Evolutionary conservation across 768 basidiomycete genomes (phyloP).

Genomic region (Galerina sulciceps): DNA sequence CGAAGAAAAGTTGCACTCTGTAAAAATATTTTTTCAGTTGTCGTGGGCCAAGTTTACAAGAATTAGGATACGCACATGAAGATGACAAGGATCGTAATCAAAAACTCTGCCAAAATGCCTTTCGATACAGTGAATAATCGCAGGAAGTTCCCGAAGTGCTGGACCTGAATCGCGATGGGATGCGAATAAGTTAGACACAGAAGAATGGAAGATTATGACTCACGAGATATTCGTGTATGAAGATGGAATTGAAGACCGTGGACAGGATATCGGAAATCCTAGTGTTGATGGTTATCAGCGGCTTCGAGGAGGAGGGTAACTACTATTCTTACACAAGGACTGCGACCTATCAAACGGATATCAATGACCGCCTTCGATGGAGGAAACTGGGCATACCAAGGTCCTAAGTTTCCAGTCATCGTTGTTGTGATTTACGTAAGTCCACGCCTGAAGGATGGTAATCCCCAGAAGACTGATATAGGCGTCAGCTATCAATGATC

Average conservation of each 20-base stretch:
- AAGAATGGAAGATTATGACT: neutral
- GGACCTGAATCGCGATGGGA: neutral
- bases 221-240: neutral
- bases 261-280: neutral
- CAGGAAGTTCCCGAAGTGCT: neutral
- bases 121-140: neutral
- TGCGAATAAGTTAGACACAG: neutral
- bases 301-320: neutral
- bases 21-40: neutral
- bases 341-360: neutral
- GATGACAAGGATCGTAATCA: neutral
- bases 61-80: neutral
- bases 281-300: too few relatives aligned
- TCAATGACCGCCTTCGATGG: too few relatives aligned
- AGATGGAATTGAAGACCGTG: neutral
- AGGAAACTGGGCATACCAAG: neutral
- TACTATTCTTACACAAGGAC: neutral
- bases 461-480: neutral
- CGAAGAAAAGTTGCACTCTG: constrained; percentile 6
- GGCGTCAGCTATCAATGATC: neutral
- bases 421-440: neutral
- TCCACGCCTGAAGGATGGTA: constrained; percentile 5
- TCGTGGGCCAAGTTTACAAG: neutral
- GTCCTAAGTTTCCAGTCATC: constrained; percentile 1
- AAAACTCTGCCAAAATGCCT: neutral